Percentiles rank a stretch among this genome's conserved stretches.
phyloP scores from a whole-genome alignment of 495 filamentous ascomycete species.

The Jackrogersella minutella region DNA sequence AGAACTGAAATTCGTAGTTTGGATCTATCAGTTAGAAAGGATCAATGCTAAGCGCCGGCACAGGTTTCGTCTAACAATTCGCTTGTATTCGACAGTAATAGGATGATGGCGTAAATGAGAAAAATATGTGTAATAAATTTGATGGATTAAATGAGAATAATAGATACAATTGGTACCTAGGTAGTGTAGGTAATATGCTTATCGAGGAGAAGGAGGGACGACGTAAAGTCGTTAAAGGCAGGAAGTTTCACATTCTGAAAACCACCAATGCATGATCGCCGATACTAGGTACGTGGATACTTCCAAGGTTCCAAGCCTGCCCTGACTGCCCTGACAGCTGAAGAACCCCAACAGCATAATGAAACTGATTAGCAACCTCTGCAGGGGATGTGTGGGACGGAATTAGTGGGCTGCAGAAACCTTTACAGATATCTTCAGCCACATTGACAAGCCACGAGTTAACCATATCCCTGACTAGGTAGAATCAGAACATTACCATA shows the following conservation, averaged over 20 bases:
- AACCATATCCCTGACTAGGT: no score
- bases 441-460: no score
- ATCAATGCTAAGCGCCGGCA: constrained; percentile 28
- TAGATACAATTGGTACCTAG: constrained; percentile 23
- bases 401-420: no score
- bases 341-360: not conserved
- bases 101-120: not conserved
- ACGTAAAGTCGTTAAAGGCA: constrained; percentile 20
- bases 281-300: no score
- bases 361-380: not conserved
- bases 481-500: no score
- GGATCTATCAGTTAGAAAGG: constrained; percentile 21
- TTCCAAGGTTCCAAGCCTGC: no score
- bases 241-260: constrained; percentile 31
- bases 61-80: constrained; percentile 19
- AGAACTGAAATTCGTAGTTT: not conserved
- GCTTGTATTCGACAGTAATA: constrained; percentile 4
- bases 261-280: constrained; percentile 15
- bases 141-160: not conserved
- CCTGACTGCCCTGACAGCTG: constrained; percentile 24
- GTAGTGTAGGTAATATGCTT: constrained; percentile 14
- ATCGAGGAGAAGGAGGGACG: constrained; percentile 16
- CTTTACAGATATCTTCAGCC: no score
- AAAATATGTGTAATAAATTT: not conserved
- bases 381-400: no score